Base-by-base conservation (phyloP, 129 eudicot species). In the Solidago caesia region DNA sequence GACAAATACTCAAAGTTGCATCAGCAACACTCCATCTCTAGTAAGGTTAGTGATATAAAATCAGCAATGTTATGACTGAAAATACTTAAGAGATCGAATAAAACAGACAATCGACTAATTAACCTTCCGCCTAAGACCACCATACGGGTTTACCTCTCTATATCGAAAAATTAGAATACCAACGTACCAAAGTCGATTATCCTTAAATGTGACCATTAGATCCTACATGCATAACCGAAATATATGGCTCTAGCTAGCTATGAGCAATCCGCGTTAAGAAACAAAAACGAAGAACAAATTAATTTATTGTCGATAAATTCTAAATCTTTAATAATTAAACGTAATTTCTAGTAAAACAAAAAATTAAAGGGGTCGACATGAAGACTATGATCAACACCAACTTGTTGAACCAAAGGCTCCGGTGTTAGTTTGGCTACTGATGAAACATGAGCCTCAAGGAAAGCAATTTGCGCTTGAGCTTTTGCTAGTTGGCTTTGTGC, bases 401-500 rank as follows among this genome's bases (percentile, higher is more conserved):
- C 12, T 64, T 55, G 82, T 45, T 72, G 78, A 79, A 66, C 44
- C 53, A 56, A 12, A 9, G 42, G 15, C 73, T 72, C 61, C 11
- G 1, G 7, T 2, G 6, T 44, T 33, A 63, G 42, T 21, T 66
- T 44, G 52, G 13, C 43, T 13, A 8, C 15, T 0, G 39, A 33
- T 33, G 39, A 33, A 1, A 48, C 57, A 44, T 59, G n/a, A 15
- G 77, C 79, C 14, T 53, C 48, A 56, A 66, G 79, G 52, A 86
- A 26, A 21, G 87, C 80, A 39, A 71, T 55, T 15, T 86, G 64
- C 0, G 84, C 90, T 53, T 55, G 77, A 9, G 83, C 60, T 77
- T 81, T 83, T 0, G 79, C 84, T 25, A 86, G 73, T 33, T 86
- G 82, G 63, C 48, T 77, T 78, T 83, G 68, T 2, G 82, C 87